Conservation (phyloP, 2,329 filamentous ascomycete genomes). For the Cytospora paraplurivora region DNA sequence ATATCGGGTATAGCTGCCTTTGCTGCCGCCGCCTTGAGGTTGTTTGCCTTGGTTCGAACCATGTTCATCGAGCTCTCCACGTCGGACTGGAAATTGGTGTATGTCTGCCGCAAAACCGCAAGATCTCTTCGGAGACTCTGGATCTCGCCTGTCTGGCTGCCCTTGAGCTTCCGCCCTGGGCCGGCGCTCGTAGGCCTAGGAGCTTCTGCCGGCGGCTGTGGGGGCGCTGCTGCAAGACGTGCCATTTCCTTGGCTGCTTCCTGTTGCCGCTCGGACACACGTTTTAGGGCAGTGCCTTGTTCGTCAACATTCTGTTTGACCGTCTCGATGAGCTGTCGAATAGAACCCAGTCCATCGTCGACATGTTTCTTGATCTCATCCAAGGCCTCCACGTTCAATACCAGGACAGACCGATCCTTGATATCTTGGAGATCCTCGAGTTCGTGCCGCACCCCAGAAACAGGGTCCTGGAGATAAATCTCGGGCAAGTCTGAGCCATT, state of each 20-base stretch:
- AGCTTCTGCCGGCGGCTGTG: conserved; percentile 49
- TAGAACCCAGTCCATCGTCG: conserved; percentile 81
- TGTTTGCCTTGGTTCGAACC: conserved; percentile 78
- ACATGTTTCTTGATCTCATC: conserved; percentile 97
- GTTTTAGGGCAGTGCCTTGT: conserved; percentile 78
- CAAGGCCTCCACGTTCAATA: conserved; percentile 86
- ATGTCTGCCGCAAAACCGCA: conserved; percentile 89
- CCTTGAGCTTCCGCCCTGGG: conserved; percentile 49
- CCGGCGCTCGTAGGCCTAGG: conserved; percentile 45
- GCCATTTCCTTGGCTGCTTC: conserved; percentile 88
- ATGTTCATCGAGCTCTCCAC: conserved; percentile 84
- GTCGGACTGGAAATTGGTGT: conserved; percentile 86
- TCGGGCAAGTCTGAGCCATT: conserved; percentile 92
- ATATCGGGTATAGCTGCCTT: conserved; percentile 71
- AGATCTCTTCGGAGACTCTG: conserved; percentile 84
- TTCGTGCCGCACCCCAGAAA: conserved; percentile 96
- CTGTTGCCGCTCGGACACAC: conserved; percentile 87
- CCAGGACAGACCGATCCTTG: conserved; percentile 93
- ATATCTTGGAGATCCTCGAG: conserved; percentile 91
- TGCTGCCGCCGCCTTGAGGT: conserved; percentile 74
- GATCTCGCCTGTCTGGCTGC: conserved; percentile 73
- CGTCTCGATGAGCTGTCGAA: conserved; percentile 82
- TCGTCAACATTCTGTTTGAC: conserved; percentile 82
- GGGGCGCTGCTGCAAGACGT: conserved; percentile 51
- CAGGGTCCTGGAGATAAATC: conserved; percentile 95